phyloP scores from a whole-genome alignment of 2,329 filamentous ascomycete species.

The Stachybotrys chlorohalonatus region DNA sequence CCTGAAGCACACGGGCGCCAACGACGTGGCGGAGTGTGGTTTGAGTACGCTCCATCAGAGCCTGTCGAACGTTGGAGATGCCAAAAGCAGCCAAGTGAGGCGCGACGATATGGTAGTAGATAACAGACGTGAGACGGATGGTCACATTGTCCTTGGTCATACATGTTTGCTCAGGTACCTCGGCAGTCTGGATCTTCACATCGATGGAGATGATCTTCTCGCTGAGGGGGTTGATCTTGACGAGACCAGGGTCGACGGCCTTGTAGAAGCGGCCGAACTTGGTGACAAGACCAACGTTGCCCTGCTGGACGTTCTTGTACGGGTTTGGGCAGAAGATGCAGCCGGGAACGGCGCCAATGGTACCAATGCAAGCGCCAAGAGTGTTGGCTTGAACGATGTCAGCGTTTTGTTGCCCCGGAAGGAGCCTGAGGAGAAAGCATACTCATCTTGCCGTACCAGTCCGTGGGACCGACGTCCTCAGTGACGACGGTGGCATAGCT shows the following conservation, averaged over 20 bases:
- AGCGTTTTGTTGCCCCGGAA: background rate
- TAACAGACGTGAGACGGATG: conserved; percentile 86
- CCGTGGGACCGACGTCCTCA: conserved; percentile 61
- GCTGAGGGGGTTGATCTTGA: conserved; percentile 93
- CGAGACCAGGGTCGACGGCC: conserved; percentile 90
- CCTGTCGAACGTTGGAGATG: conserved; percentile 87
- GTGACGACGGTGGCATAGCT: conserved; percentile 61
- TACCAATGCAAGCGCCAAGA: conserved; percentile 67
- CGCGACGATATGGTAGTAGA: conserved; percentile 96
- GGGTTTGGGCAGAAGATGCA: conserved; percentile 90
- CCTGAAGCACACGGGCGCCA: conserved; percentile 88
- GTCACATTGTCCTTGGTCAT: conserved; percentile 99
- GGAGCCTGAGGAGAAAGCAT: conserved; percentile 22
- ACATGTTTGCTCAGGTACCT: conserved; percentile 93
- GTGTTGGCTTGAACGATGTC: conserved; percentile 47
- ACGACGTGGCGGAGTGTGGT: conserved; percentile 96
- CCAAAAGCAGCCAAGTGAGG: conserved; percentile 97
- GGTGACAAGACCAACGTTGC: conserved; percentile 90
- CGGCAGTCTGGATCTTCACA: conserved; percentile 98
- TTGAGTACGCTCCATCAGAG: conserved; percentile 95
- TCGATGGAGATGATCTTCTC: conserved; percentile 87
- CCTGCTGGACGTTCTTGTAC: conserved; percentile 85
- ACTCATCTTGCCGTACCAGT: conserved; percentile 89
- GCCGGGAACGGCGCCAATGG: conserved; percentile 79
- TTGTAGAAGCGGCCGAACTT: conserved; percentile 94